Percentiles rank a stretch among this genome's conserved stretches.
Conservation (phyloP, 23 red algal species). For the Agarophyton chilense region DNA sequence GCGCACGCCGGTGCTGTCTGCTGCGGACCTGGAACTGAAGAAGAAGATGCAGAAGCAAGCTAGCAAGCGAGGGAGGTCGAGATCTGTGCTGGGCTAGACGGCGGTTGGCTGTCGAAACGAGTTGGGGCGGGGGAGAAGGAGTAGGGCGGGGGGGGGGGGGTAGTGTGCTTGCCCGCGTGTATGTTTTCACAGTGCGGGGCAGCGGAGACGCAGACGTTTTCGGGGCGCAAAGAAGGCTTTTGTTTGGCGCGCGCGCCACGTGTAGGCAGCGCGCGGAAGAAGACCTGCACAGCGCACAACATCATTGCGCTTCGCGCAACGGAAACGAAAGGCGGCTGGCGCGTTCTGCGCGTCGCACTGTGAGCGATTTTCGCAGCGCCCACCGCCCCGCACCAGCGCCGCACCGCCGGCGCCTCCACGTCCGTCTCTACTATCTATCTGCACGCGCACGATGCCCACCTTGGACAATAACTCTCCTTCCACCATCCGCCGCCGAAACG, state of each 20-base stretch:
- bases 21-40: slow-evolving; percentile 64
- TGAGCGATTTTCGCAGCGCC: no score
- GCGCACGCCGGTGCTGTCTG: slow-evolving; percentile 40
- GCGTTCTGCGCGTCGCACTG: no score
- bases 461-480: not conserved
- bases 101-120: not conserved
- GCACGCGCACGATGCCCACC: slow-evolving; percentile 12
- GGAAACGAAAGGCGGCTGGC: no score
- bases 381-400: no score
- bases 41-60: slow-evolving; percentile 77
- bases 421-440: not conserved
- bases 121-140: not conserved
- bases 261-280: not conserved
- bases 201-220: no score
- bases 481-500: slow-evolving; percentile 37
- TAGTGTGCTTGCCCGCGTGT: not conserved
- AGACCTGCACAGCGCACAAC: no score
- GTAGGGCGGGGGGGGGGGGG: not conserved
- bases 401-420: not conserved
- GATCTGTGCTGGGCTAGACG: not conserved
- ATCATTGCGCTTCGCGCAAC: no score
- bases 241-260: not conserved
- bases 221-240: not conserved
- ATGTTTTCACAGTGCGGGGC: not conserved
- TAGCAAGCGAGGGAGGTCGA: slow-evolving; percentile 47